Base-by-base conservation (phyloP, 148 eudicot genomes). In the Amaranthus palmeri region DNA sequence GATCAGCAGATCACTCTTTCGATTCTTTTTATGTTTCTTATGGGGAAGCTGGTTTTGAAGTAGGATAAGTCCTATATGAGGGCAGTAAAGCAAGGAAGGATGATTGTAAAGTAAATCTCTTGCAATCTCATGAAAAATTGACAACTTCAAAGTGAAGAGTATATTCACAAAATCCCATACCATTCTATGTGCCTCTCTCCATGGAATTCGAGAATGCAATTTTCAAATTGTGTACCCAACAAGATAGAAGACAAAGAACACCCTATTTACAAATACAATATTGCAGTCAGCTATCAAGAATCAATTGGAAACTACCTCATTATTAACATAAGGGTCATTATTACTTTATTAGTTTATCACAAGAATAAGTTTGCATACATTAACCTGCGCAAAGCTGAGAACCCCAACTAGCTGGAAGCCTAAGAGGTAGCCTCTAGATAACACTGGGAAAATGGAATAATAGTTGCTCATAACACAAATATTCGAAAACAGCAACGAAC, bases 21-120 rank as follows among this genome's bases (percentile, higher is more conserved):
- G 55, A 71, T 78, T 79, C 71, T 69, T 67, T 73, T 77, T 62
- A 54, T 72, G 80, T 69, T 76, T 74, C 63, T 58, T 68, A 72
- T 49, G 68, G 72, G 74, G 68, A 67, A 71, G 76, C 54, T 67
- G 68, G 59, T 71, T 25, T 25, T 60, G 48, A 60, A 68, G 48
- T 71, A 59, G 36, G 36, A 25, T 2, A 25, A 25, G 36, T 25
- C 2, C 2, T 25, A 25, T 25, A 25, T 25, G 36, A 25, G 36
- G 36, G 36, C 36, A 25, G 36, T 25, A 25, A 25, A 25, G 36
- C 36, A 25, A 25, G 36, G 36, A 25, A 25, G 36, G 36, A 25
- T 25, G 36, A 25, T 25, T 25, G 36, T 25, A 25, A 25, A 25
- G 36, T 25, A 25, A 25, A 57, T 56, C 68, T 74, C 51, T 72